Conservation (phyloP, 192 early-diverging fungal genomes). For the Rhizophagus sp. region DNA sequence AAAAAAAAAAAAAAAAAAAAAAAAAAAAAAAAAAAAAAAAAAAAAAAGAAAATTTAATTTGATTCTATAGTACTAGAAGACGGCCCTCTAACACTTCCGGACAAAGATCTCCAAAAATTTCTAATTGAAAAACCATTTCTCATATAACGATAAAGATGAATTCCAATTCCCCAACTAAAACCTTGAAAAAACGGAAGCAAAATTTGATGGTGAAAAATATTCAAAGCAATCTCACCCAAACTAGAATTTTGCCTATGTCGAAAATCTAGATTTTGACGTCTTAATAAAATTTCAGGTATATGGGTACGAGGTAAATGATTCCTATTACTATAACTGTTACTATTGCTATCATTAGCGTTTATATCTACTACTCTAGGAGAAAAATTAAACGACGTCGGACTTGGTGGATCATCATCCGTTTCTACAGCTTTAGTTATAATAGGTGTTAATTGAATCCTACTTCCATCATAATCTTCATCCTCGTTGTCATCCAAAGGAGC, state of each 20-base stretch:
- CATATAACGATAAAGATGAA: slow-evolving; percentile 27
- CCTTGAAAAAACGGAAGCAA: slow-evolving; percentile 25
- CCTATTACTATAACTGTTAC: not conserved
- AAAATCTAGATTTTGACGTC: not conserved
- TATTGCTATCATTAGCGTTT: not conserved
- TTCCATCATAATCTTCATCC: not conserved
- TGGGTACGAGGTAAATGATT: not conserved
- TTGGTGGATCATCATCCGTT: not conserved
- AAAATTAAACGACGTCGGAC: not conserved
- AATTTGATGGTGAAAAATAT: slow-evolving; percentile 15
- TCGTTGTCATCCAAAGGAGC: not conserved
- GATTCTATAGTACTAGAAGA: not conserved
- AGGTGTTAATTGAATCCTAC: not conserved
- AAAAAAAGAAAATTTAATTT: no score
- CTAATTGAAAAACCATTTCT: slow-evolving; percentile 11
- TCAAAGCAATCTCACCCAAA: not conserved
- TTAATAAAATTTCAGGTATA: slow-evolving; percentile 2
- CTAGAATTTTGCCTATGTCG: not conserved
- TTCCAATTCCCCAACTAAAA: slow-evolving; percentile 18
- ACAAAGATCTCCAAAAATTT: not conserved
- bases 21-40: no score
- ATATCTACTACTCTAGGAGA: not conserved
- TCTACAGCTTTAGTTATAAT: not conserved
- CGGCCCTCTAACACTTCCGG: not conserved
- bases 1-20: no score